Evolutionary conservation across 139 green algal genomes (phyloP).

Genomic region (Volvox africanus): DNA sequence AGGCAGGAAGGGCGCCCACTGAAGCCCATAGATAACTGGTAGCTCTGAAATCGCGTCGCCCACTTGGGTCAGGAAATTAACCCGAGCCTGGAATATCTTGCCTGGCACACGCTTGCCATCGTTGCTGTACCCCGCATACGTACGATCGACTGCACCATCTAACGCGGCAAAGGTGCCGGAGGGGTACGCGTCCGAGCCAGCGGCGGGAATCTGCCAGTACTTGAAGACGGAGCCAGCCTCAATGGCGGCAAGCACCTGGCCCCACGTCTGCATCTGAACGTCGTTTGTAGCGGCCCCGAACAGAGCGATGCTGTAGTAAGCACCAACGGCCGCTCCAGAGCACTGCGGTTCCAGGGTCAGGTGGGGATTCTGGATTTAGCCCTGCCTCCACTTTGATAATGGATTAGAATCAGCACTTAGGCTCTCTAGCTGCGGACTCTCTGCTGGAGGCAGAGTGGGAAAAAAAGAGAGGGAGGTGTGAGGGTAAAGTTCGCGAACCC

Average conservation of each 20-base stretch:
- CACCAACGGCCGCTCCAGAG: background rate
- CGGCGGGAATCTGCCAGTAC: conserved; percentile 4
- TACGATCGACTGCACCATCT: background rate
- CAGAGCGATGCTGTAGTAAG: conserved; percentile 22
- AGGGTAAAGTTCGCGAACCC: no score
- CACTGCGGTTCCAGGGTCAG: background rate
- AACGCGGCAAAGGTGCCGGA: background rate
- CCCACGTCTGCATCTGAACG: background rate
- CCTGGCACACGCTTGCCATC: conserved; percentile 22
- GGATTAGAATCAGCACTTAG: no score
- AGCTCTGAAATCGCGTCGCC: background rate
- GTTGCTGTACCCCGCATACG: background rate
- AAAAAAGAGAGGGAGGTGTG: no score
- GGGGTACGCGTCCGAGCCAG: background rate
- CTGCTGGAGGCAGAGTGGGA: no score
- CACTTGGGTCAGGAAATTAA: background rate
- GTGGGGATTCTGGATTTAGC: no score
- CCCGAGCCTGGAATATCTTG: conserved; percentile 11
- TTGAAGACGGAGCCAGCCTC: conserved; percentile 3
- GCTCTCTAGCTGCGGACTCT: no score
- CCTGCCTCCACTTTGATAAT: no score
- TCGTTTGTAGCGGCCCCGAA: background rate
- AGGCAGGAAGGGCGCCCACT: conserved; percentile 21
- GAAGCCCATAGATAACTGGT: background rate
- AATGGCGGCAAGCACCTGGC: conserved; percentile 14